Conservation (phyloP, 192 early-diverging fungal genomes). For the Backusella circina region DNA sequence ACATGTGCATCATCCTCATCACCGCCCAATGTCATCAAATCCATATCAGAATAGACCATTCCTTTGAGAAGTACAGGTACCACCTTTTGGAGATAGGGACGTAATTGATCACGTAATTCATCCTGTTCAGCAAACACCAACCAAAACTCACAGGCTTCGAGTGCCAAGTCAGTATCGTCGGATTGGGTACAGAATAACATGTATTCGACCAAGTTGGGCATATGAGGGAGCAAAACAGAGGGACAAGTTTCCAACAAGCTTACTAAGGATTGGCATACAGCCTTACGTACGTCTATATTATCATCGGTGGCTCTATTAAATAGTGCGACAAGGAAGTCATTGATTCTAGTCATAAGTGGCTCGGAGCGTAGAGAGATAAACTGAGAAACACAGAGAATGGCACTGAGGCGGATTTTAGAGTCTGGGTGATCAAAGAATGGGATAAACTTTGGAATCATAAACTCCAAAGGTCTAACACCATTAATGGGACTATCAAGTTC, state of each 20-base stretch:
- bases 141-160: slow-evolving; percentile 99
- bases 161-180: slow-evolving; percentile 81
- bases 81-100: slow-evolving; percentile 68
- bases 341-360: slow-evolving; percentile 64
- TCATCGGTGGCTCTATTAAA: slow-evolving; percentile 85
- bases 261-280: slow-evolving; percentile 93
- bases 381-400: slow-evolving; percentile 81
- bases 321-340: slow-evolving; percentile 71
- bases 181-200: slow-evolving; percentile 95
- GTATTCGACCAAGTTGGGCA: slow-evolving; percentile 88
- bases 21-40: slow-evolving; percentile 72
- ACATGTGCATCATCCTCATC: slow-evolving; percentile 85
- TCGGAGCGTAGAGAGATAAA: slow-evolving; percentile 80
- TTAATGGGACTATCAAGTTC: slow-evolving; percentile 74
- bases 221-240: slow-evolving; percentile 81
- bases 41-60: slow-evolving; percentile 96
- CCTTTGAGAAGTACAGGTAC: slow-evolving; percentile 90
- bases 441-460: slow-evolving; percentile 90
- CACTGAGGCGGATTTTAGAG: slow-evolving; percentile 71
- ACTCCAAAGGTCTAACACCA: slow-evolving; percentile 72
- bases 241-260: slow-evolving; percentile 83
- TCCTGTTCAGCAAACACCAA: slow-evolving; percentile 94
- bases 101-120: slow-evolving; percentile 66
- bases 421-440: slow-evolving; percentile 77
- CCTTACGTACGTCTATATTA: slow-evolving; percentile 78